Percentiles rank a stretch among this genome's conserved stretches.
Evolutionary conservation across 2,329 filamentous ascomycete genomes (phyloP).

Genomic region (Cladobotryum protrusum): DNA sequence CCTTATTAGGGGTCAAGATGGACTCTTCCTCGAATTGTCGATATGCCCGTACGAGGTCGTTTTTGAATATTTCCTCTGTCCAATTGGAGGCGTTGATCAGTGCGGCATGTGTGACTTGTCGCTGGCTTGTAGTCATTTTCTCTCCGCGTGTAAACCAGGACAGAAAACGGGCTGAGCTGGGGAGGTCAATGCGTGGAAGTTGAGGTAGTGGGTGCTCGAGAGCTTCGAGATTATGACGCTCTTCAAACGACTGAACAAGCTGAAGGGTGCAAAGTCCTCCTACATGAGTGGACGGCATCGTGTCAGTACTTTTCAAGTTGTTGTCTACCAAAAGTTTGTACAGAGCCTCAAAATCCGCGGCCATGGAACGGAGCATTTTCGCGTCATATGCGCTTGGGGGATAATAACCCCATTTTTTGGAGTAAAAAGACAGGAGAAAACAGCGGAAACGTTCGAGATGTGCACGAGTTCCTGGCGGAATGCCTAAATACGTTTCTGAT

Average conservation of each 20-base stretch:
- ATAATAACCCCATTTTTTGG: constrained; percentile 63
- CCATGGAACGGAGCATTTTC: constrained; percentile 54
- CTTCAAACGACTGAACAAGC: constrained; percentile 61
- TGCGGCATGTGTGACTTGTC: constrained; percentile 47
- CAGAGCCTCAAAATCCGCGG: constrained; percentile 62
- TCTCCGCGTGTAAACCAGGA: constrained; percentile 37
- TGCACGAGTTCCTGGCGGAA: constrained; percentile 52
- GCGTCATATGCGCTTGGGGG: constrained; percentile 49
- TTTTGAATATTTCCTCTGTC: constrained; percentile 33
- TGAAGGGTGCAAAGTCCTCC: constrained; percentile 67
- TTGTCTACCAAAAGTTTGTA: constrained; percentile 67
- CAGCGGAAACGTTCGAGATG: constrained; percentile 69
- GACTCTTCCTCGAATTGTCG: constrained; percentile 61
- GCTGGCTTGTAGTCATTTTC: constrained; percentile 41
- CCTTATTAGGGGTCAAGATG: constrained; percentile 42
- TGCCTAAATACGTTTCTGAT: constrained; percentile 57
- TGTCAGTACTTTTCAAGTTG: constrained; percentile 42
- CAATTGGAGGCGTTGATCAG: constrained; percentile 46
- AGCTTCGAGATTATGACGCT: constrained; percentile 50
- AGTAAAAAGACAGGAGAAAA: constrained; percentile 62
- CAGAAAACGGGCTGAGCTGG: constrained; percentile 27
- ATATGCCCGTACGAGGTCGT: constrained; percentile 61
- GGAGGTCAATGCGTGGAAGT: constrained; percentile 44
- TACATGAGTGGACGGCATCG: constrained; percentile 48
- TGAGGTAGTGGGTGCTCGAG: constrained; percentile 62